Conservation (phyloP, 2,329 filamentous ascomycete species). For the Aspergillus cejpii region DNA sequence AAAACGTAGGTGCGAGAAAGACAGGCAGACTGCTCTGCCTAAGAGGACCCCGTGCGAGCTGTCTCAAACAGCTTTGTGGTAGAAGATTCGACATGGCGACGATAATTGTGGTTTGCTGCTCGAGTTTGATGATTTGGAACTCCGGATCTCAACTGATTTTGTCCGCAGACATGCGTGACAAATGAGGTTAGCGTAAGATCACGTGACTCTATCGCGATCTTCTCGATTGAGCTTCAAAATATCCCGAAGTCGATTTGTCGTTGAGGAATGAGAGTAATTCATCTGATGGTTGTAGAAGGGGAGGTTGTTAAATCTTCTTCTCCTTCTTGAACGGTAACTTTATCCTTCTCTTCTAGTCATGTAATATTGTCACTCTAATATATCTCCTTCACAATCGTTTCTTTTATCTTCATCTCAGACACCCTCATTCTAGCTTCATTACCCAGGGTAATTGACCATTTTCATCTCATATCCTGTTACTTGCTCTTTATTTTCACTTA, state of each 20-base stretch:
- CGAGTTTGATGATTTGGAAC: conserved; percentile 18
- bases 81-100: conserved; percentile 57
- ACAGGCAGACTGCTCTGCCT: conserved; percentile 54
- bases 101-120: conserved; percentile 21
- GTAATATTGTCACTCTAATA: neutral
- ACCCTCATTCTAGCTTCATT: neutral
- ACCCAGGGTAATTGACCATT: neutral
- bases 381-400: neutral
- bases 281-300: neutral
- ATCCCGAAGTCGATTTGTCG: neutral
- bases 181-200: conserved; percentile 14
- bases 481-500: neutral
- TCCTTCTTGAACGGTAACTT: neutral
- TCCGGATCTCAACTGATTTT: conserved; percentile 30
- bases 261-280: neutral
- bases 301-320: too few relatives aligned
- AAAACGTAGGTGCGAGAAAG: conserved; percentile 69
- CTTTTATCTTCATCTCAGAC: conserved; percentile 1
- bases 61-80: conserved; percentile 55
- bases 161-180: conserved; percentile 17
- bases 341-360: neutral
- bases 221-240: neutral
- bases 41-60: conserved; percentile 46
- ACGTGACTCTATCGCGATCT: conserved; percentile 14
- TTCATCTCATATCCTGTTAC: neutral